Conservation (phyloP, 495 filamentous ascomycete genomes). For the Chaetomidium leptoderma region DNA sequence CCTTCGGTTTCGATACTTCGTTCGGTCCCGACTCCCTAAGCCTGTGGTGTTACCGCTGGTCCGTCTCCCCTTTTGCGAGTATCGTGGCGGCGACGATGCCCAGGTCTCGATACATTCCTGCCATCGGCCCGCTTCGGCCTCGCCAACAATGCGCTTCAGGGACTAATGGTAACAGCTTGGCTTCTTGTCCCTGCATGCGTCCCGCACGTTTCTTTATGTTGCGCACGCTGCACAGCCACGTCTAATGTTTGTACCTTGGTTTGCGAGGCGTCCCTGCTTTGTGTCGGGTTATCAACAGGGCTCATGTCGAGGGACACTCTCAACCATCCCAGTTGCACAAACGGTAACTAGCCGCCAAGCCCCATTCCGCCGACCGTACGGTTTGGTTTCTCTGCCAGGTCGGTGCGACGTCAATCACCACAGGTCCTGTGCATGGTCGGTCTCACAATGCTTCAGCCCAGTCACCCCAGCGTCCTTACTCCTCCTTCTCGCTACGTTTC, state of each 20-base stretch:
- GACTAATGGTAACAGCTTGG: not conserved
- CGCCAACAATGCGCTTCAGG: too few relatives aligned
- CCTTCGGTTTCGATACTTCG: not conserved
- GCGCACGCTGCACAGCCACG: not conserved
- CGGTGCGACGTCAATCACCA: slow-evolving; percentile 11
- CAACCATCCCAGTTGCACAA: not conserved
- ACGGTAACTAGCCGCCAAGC: not conserved
- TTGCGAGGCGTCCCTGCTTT: not conserved
- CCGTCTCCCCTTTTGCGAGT: not conserved
- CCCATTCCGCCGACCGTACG: too few relatives aligned
- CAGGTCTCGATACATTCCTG: not conserved
- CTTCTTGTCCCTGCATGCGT: not conserved
- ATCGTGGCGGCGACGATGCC: not conserved
- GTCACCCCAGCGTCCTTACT: not conserved
- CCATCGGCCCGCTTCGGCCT: not conserved
- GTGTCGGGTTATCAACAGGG: not conserved
- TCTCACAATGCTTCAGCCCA: slow-evolving; percentile 1
- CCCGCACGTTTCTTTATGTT: too few relatives aligned
- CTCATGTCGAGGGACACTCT: not conserved
- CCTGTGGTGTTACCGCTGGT: slow-evolving; percentile 12
- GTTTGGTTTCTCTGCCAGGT: not conserved
- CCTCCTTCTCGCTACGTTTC: not conserved
- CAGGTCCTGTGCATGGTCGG: slow-evolving; percentile 13
- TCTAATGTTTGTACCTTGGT: not conserved
- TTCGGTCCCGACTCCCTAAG: slow-evolving; percentile 16